phyloP scores from a whole-genome alignment of 805 yeast species.

The Torulaspora gathmanii region DNA sequence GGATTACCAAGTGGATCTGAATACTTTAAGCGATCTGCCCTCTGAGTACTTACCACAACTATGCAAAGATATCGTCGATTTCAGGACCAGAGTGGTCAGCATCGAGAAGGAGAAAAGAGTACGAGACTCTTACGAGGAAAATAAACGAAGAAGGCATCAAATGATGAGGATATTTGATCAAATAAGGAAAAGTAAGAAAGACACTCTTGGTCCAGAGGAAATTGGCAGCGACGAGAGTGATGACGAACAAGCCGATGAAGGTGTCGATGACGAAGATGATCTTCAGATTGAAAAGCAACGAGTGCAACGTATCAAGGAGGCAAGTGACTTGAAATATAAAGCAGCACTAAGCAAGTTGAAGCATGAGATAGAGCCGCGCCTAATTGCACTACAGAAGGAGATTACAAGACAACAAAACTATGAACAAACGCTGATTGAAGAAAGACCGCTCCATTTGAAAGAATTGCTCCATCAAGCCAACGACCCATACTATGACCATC shows the following conservation, averaged over 20 bases:
- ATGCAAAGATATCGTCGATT: conserved; percentile 47
- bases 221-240: conserved; percentile 13
- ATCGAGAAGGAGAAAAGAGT: conserved; percentile 49
- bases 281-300: conserved; percentile 15
- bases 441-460: conserved; percentile 22
- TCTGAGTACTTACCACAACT: conserved; percentile 28
- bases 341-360: conserved; percentile 17
- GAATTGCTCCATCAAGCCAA: conserved; percentile 22
- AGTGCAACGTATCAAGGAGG: conserved; percentile 12
- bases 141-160: conserved; percentile 23
- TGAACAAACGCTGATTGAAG: conserved; percentile 13
- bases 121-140: conserved; percentile 37
- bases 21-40: conserved; percentile 32
- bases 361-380: conserved; percentile 19
- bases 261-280: conserved; percentile 18
- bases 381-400: conserved; percentile 14
- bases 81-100: conserved; percentile 50
- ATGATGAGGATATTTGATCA: conserved; percentile 29
- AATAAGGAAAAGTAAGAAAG: conserved; percentile 20
- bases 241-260: conserved; percentile 16
- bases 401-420: conserved; percentile 18
- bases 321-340: conserved; percentile 17
- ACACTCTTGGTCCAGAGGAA: conserved; percentile 5
- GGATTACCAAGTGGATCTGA: conserved; percentile 29
- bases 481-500: conserved; percentile 30